Base-by-base conservation (phyloP, 805 yeast species). In the Henningerozyma blattae region DNA sequence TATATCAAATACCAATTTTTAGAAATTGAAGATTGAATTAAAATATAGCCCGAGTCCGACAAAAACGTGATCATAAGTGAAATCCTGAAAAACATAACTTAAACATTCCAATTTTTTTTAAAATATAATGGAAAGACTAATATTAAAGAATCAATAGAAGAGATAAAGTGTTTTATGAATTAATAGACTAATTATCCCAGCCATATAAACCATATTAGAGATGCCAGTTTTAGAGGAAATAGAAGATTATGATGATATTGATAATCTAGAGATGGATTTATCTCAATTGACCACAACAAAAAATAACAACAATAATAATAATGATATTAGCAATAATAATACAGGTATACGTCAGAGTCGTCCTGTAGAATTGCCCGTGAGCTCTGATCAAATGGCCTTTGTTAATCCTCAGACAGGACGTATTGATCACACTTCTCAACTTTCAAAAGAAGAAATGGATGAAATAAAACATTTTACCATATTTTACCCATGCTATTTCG, bases 401-500 rank as follows among this genome's bases (percentile, higher is more conserved):
- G 38, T 45, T 15, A 46, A 53, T 19, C 56, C 56, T 17, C 38
- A 42, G n/a, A 53, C 56, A 8, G 56, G 57, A 19, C 40, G 44
- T 34, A 36, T 50, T 17, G 54, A 50, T 35, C 43, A 46, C 24
- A 40, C 46, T 34, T 41, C 46, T 32, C 46, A 37, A 36, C 46
- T 77, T 37, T 50, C 67, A 5, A 69, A 68, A 27, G 75, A 75
- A 42, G 79, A 79, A 42, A 56, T 73, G 35, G 70, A 72, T 40
- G 77, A 77, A 52, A 66, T 85, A 45, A 75, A 74, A 50, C 57
- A 63, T 34, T 73, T 86, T 65, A 89, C 82, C 55, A 54, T 82
- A 29, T 44, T 89, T 22, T 91, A 91, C 52, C 98, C 98, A 20
- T 79, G 94, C 49, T 89, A 91, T 61, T 91, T 89, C 56, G 97